Evolutionary conservation across 305 asterid genomes (phyloP), one percentile per base, ranked within the genome.

Genomic region (Caryopteris hybrid): DNA sequence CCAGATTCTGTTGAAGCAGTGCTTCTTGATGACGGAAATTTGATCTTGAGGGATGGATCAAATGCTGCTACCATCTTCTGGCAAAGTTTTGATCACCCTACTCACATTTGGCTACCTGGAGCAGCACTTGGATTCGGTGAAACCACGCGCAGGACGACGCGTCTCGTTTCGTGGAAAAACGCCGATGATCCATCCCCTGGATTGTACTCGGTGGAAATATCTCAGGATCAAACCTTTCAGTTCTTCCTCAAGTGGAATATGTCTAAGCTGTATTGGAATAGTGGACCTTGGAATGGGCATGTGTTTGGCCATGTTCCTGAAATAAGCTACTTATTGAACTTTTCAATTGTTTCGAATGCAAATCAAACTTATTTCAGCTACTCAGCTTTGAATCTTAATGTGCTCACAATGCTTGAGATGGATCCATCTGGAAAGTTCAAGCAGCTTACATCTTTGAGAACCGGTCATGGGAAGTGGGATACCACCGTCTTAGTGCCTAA

Each of bases 71-170:
- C n/a, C 1, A 48, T 63, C 48, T 50, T 69, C 5, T 83, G 87
- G 87, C 78, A 76, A 31, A 82, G 81, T 43, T 79, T 79, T 59
- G 79, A 82, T 62, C 63, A 69, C 25, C 84, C 82, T 17, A 72
- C 83, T 22, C 72, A 83, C 39, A 59, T 79, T 50, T 83, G 88
- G 88, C 72, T 83, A 10, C 73, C 81, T 13, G 83, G 76, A 3
- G 81, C 77, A 27, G 23, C 38, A 14, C 43, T 83, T 7, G 80
- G 84, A 2, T 57, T 71, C 61, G 57, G 64, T 23, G 64, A 12
- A 13, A 29, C 34, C 54, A 54, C 43, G 10, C 64, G 54, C 17
- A 62, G 29, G 45, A 17, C 13, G 0, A 71, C 45, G 39, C 56
- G 20, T 16, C 78, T 83, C 16, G 73, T 34, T 41, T 75, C 88